Base-by-base conservation (phyloP, 2,329 filamentous ascomycete species). In the Pestalotiopsis sp. region DNA sequence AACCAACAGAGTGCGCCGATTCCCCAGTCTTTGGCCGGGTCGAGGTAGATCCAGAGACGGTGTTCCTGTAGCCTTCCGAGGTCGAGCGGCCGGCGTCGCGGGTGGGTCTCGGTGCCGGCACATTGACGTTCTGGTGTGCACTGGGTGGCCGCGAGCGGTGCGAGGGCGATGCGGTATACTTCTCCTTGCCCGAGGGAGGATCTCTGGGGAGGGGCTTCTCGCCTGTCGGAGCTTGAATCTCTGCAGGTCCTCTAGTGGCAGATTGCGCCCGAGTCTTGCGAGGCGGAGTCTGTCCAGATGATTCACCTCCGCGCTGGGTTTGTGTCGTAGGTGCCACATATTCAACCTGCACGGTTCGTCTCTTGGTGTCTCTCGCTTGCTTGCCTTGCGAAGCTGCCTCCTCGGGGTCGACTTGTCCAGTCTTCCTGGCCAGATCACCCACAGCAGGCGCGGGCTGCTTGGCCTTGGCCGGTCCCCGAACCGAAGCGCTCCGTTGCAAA, bases 261-360 rank as follows among this genome's bases (percentile, higher is more conserved):
- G 86, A 82, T 70, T 87, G 85, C 71, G 85, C 85, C 68, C 87
- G 83, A 64, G 87, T 84, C 70, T 78, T 80, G 64, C 75, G 76
- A 7, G 77, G 73, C 12, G 77, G 73, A 23, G 73, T 66, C 36
- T 75, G 74, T 56, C 36, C 64, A 56, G 77, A 75, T 4, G 72
- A 81, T 70, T 77, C 71, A 12, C 80, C 88, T 38, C 92, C 94
- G 72, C 95, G 89, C 71, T 91, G 88, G 0, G 95, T 98, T 77
- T 95, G 91, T 5, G 94, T 97, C 31, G 91, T 91, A 27, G 96
- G 96, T 23, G 95, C 93, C 68, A 98, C 96, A 80, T 99, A 99
- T 83, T 99, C 96, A 70, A 99, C 93, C 82, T 99, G 96, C 0
- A 99, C 94, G 0, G 96, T 99, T 74, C 95, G 90, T 68, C 96